Base-by-base conservation (phyloP, 805 yeast genomes). In the Wickerhamomyces ciferrii region DNA sequence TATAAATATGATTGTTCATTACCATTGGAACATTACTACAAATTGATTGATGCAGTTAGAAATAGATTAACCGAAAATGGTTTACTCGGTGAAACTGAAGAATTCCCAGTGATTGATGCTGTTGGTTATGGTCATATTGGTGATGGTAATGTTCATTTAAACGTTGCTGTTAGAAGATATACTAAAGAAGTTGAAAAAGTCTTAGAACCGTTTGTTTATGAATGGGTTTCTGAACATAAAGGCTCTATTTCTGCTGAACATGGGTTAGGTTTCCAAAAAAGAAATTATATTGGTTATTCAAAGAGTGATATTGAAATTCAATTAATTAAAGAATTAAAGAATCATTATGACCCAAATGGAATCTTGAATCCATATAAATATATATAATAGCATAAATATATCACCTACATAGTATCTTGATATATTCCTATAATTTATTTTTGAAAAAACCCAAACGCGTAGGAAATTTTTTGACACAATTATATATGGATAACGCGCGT, bases 51-150 rank as follows among this genome's bases (percentile, higher is more conserved):
- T 41, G 96, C 84, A 7, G 82, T 83, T n/a, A 78, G 83, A 54
- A 79, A 66, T 40, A 77, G 77, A 56, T 71, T 94, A 51, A 58
- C 49, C 2, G 79, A 73, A 31, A 74, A 76, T 27, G 82, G 76
- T 2, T 67, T 92, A 45, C 68, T 83, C 20, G 87, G 85, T 45
- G 79, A 75, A 41, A 79, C 81, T 31, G 84, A 78, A 38, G 72
- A 75, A 4, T 76, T 75, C 63, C 96, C 97, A 2, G 97, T 87
- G 2, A 83, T 88, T 45, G 84, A 81, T 50, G 96, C 95, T 11
- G 83, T 92, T 53, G 99, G 99, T 0, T 94, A 92, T 60, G 99
- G 99, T n/a, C 99, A 94, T 61, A 78, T 94, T 58, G 99, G 99
- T 47, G 99, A 94, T 63, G 98, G 99, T 44, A 94, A 94, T 68